A percentile compares a stretch with the other conserved stretches of the same genome.
Conservation (phyloP, 495 filamentous ascomycete genomes). For the Friedmanniomyces endolithicus region DNA sequence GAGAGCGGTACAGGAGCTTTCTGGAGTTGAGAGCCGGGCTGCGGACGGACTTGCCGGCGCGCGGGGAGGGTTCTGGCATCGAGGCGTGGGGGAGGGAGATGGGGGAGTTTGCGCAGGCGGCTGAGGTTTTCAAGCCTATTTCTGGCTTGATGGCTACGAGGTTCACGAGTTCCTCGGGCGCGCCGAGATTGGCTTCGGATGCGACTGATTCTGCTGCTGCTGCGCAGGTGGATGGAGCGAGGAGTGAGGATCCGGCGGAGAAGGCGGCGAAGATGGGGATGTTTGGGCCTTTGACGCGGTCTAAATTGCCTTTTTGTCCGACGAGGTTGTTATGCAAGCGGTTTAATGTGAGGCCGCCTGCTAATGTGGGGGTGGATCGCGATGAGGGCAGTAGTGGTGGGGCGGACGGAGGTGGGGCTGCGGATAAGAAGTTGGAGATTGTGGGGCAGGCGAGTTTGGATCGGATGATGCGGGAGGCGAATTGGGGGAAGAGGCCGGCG, state of each 20-base stretch:
- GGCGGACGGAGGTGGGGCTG: conserved; percentile 16
- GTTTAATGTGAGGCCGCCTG: conserved; percentile 71
- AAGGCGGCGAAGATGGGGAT: conserved; percentile 84
- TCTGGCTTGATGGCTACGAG: conserved; percentile 82
- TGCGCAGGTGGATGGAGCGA: conserved; percentile 40
- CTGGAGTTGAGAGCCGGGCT: conserved; percentile 67
- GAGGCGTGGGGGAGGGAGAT: conserved; percentile 74
- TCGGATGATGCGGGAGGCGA: conserved; percentile 40
- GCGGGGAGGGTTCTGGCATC: conserved; percentile 39
- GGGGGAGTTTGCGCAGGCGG: conserved; percentile 75
- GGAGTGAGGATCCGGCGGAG: conserved; percentile 61
- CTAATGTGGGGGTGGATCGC: conserved; percentile 53
- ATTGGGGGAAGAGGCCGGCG: neutral
- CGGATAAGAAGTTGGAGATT: conserved; percentile 26
- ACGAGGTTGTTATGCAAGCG: conserved; percentile 80
- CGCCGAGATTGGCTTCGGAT: conserved; percentile 34
- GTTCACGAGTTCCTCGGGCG: conserved; percentile 60
- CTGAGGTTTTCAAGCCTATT: conserved; percentile 86
- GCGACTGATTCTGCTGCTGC: conserved; percentile 30
- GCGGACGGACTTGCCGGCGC: conserved; percentile 41
- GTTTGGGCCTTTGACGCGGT: conserved; percentile 81
- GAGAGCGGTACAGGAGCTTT: conserved; percentile 63
- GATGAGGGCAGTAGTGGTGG: conserved; percentile 27
- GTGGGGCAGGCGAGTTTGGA: conserved; percentile 40
- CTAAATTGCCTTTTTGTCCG: conserved; percentile 60